Evolutionary conservation across 768 basidiomycete species (phyloP).

Genomic region (Hypsizygus marmoreus): DNA sequence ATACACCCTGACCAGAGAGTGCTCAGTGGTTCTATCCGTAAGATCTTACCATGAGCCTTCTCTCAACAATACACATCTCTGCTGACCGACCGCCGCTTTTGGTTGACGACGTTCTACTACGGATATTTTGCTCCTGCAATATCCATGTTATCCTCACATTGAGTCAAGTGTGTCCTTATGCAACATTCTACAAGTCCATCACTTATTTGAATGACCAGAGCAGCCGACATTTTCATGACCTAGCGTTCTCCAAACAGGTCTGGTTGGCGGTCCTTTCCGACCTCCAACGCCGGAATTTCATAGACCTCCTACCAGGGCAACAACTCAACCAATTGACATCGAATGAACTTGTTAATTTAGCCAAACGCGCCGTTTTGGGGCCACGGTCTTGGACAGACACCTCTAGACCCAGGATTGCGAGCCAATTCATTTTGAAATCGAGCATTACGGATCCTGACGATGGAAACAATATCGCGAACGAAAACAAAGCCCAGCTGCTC

Average conservation of each 20-base stretch:
- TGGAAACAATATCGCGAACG: neutral
- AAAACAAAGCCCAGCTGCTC: neutral
- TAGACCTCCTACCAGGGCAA: conserved; percentile 13
- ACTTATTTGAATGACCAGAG: neutral
- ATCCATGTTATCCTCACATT: conserved; percentile 10
- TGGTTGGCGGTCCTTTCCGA: conserved; percentile 9
- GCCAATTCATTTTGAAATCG: neutral
- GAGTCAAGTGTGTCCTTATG: conserved; percentile 6
- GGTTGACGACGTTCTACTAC: conserved; percentile 10
- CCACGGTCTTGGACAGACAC: conserved; percentile 11
- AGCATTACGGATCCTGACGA: neutral
- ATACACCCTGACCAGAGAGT: too few species aligned
- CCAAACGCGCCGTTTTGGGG: conserved; percentile 7
- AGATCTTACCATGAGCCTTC: too few species aligned
- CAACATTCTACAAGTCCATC: neutral
- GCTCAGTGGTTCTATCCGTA: too few species aligned
- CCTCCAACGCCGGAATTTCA: conserved; percentile 10
- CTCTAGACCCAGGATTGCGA: neutral
- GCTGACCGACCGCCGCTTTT: neutral
- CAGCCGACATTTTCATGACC: conserved; percentile 4
- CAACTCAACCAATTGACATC: conserved; percentile 3
- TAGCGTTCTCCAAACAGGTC: conserved; percentile 7
- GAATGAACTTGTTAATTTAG: conserved; percentile 6
- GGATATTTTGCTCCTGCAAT: conserved; percentile 11
- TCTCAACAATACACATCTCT: too few species aligned